Evolutionary conservation across 495 filamentous ascomycete species (phyloP).

Genomic region (Penicillium odoratum): DNA sequence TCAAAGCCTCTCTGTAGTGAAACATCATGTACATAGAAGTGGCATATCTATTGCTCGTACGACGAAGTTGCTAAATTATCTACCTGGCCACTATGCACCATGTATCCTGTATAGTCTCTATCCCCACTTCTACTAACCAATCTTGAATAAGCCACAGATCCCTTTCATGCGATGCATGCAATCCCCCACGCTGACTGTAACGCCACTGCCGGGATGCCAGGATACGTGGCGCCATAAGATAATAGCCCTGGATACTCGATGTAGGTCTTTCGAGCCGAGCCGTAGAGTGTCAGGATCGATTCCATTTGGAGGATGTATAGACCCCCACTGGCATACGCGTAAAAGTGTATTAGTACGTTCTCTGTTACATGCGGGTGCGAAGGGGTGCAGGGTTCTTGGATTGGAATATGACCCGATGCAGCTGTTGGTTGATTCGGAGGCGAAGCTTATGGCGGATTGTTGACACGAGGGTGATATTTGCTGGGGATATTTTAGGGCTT

Average conservation of each 20-base stretch:
- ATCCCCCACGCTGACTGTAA: not conserved
- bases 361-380: slow-evolving; percentile 17
- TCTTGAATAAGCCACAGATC: not conserved
- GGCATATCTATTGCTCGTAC: not conserved
- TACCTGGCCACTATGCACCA: not conserved
- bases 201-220: slow-evolving; percentile 4
- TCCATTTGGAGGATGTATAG: too few relatives aligned
- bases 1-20: not conserved
- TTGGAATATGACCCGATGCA: slow-evolving; percentile 18
- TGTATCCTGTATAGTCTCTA: not conserved
- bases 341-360: too few relatives aligned
- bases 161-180: not conserved
- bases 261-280: not conserved
- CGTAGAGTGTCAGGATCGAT: not conserved
- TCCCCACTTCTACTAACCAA: not conserved
- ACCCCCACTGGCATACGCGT: too few relatives aligned
- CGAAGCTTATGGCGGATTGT: slow-evolving; percentile 8
- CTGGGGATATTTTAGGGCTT: not conserved
- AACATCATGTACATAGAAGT: not conserved
- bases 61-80: not conserved
- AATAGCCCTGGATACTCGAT: not conserved
- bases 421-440: slow-evolving; percentile 8
- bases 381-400: slow-evolving; percentile 17
- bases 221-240: too few relatives aligned
- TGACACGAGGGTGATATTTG: slow-evolving; percentile 6